These are phyloP conservation scores for Aspergillus sclerotialis DNA, from an alignment of 2,329 filamentous ascomycete species.

Conservation along the genomic window DNA sequence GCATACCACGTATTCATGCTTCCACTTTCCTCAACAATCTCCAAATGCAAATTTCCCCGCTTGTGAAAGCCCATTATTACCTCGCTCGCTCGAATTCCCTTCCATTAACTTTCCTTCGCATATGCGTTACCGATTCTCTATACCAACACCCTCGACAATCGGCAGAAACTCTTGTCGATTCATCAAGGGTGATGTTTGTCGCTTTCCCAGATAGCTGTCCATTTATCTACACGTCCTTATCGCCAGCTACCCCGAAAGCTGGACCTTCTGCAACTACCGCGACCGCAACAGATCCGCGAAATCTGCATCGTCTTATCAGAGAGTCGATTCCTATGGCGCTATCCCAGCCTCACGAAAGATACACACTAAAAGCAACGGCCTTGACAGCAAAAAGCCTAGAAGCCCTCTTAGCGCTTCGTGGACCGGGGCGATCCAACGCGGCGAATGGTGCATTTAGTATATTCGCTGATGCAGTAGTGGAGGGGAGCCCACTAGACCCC, in stretches of 20 bases:
- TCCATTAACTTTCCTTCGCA: constrained; percentile 65
- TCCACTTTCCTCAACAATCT: constrained; percentile 72
- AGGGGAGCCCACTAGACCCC: constrained; percentile 46
- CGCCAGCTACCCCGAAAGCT: constrained; percentile 33
- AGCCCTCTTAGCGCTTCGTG: constrained; percentile 62
- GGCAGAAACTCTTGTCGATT: constrained; percentile 44
- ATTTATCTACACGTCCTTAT: constrained; percentile 60
- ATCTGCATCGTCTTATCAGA: constrained; percentile 63
- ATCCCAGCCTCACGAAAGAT: constrained; percentile 66
- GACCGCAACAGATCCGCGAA: constrained; percentile 48
- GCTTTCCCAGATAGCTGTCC: constrained; percentile 77
- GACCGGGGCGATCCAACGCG: constrained; percentile 61
- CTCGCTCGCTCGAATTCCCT: constrained; percentile 61
- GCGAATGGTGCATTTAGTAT: constrained; percentile 74
- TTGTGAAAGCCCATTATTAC: constrained; percentile 79
- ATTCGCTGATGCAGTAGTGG: constrained; percentile 59
- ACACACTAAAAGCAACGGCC: constrained; percentile 60
- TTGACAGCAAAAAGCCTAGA: constrained; percentile 65
- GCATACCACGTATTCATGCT: constrained; percentile 67
- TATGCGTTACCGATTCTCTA: constrained; percentile 73
- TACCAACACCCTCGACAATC: constrained; percentile 54
- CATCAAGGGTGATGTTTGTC: constrained; percentile 67
- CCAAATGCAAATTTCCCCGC: constrained; percentile 64
- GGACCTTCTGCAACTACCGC: constrained; percentile 20
- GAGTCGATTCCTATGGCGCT: constrained; percentile 78